Evolutionary conservation across 2,329 filamentous ascomycete genomes (phyloP).

Genomic region (Ceratocystis alfenasii): DNA sequence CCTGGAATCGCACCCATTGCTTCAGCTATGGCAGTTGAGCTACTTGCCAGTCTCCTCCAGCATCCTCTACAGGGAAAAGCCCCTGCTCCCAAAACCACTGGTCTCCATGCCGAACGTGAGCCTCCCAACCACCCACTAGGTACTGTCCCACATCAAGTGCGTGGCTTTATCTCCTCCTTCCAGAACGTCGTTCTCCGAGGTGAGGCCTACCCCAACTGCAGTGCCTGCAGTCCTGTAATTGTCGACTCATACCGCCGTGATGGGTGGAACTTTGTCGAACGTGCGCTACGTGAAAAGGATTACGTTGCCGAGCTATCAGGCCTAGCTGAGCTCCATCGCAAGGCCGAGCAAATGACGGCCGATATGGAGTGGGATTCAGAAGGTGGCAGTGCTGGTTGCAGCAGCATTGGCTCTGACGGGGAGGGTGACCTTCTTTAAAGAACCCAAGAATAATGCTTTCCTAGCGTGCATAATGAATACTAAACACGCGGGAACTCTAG

Average conservation of each 20-base stretch:
- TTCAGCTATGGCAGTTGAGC: conserved; percentile 79
- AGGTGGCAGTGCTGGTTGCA: conserved; percentile 24
- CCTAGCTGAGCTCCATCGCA: conserved; percentile 56
- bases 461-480: background rate
- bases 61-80: conserved; percentile 60
- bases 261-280: conserved; percentile 67
- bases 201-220: conserved; percentile 67
- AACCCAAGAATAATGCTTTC: too few species aligned
- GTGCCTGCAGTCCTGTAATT: conserved; percentile 62
- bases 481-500: background rate
- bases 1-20: conserved; percentile 88
- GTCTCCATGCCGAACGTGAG: conserved; percentile 40
- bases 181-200: conserved; percentile 62
- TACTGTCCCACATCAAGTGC: conserved; percentile 67
- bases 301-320: conserved; percentile 69
- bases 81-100: conserved; percentile 42
- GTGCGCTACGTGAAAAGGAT: conserved; percentile 60
- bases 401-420: conserved; percentile 34
- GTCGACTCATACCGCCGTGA: conserved; percentile 53
- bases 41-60: conserved; percentile 77
- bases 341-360: conserved; percentile 40
- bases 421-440: conserved; percentile 42
- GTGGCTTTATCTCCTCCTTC: conserved; percentile 64
- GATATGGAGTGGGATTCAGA: conserved; percentile 51
- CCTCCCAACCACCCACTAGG: conserved; percentile 50